Percentiles rank a stretch among this genome's conserved stretches.
phyloP scores from a whole-genome alignment of 2,329 filamentous ascomycete genomes.

The Pyricularia sp. region DNA sequence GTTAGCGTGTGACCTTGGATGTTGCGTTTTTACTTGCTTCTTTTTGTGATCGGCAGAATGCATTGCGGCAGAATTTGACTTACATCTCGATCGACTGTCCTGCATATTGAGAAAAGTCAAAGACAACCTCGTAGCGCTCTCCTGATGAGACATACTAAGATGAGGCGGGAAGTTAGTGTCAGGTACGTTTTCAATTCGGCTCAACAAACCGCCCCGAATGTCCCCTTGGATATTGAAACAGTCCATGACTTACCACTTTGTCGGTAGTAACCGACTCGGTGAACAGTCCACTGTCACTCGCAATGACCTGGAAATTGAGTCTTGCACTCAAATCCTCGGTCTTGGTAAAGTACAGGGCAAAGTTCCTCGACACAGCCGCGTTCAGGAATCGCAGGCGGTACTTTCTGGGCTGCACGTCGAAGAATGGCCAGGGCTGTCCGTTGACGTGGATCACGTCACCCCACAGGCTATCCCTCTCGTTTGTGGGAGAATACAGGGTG shows the following conservation, averaged over 20 bases:
- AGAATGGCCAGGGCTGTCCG: constrained; percentile 48
- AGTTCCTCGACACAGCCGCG: constrained; percentile 36
- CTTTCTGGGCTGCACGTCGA: constrained; percentile 50
- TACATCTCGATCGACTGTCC: constrained; percentile 35
- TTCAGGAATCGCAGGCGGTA: constrained; percentile 48
- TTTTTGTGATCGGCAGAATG: not conserved
- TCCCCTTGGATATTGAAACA: not conserved
- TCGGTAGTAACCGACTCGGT: constrained; percentile 25
- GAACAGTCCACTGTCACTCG: constrained; percentile 42
- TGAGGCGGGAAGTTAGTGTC: not conserved
- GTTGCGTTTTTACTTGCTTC: too few species aligned
- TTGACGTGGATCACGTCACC: constrained; percentile 51
- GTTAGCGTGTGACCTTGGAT: not conserved
- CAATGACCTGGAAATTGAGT: constrained; percentile 42
- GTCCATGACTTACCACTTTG: not conserved
- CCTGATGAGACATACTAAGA: constrained; percentile 36
- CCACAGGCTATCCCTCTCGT: constrained; percentile 37
- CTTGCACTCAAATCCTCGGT: constrained; percentile 19
- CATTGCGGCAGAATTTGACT: not conserved
- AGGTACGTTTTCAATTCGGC: not conserved
- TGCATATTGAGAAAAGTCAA: constrained; percentile 41
- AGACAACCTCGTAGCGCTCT: constrained; percentile 47
- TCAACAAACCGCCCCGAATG: too few species aligned
- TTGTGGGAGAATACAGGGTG: constrained; percentile 33
- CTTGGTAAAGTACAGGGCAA: constrained; percentile 34